These are phyloP conservation scores for Aspergillus kassunensis DNA, from an alignment of 495 filamentous ascomycete species.

Conservation along the genomic window DNA sequence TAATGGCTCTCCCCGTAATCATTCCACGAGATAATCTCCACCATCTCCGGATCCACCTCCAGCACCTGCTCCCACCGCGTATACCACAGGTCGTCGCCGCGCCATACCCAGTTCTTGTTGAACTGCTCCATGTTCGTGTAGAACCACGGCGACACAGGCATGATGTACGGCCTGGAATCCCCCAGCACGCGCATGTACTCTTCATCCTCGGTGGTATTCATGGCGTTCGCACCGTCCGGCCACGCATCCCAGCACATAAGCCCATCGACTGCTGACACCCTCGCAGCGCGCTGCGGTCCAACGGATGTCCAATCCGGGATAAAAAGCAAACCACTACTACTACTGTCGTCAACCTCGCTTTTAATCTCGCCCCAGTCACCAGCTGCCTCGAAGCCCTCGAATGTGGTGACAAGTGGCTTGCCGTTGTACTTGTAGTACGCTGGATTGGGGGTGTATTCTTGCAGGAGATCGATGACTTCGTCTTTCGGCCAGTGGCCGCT, in stretches of 20 bases:
- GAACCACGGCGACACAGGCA: conserved; percentile 73
- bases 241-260: conserved; percentile 72
- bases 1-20: conserved; percentile 77
- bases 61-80: conserved; percentile 65
- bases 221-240: conserved; percentile 55
- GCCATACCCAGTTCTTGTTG: conserved; percentile 69
- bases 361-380: conserved; percentile 59
- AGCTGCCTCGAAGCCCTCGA: conserved; percentile 60
- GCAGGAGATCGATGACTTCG: conserved; percentile 52
- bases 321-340: conserved; percentile 40
- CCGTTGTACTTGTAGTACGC: conserved; percentile 50
- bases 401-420: conserved; percentile 66
- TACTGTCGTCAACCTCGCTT: conserved; percentile 26
- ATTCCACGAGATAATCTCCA: conserved; percentile 63
- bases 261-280: conserved; percentile 46
- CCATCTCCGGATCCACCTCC: conserved; percentile 58
- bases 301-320: conserved; percentile 65
- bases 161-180: conserved; percentile 63
- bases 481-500: conserved; percentile 51
- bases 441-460: conserved; percentile 47
- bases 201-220: conserved; percentile 51
- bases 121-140: conserved; percentile 63
- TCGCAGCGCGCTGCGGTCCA: conserved; percentile 32
- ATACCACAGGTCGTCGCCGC: conserved; percentile 66
- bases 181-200: conserved; percentile 44